phyloP scores from a whole-genome alignment of 2,329 filamentous ascomycete genomes.

The Coniochaeta ligniaria region DNA sequence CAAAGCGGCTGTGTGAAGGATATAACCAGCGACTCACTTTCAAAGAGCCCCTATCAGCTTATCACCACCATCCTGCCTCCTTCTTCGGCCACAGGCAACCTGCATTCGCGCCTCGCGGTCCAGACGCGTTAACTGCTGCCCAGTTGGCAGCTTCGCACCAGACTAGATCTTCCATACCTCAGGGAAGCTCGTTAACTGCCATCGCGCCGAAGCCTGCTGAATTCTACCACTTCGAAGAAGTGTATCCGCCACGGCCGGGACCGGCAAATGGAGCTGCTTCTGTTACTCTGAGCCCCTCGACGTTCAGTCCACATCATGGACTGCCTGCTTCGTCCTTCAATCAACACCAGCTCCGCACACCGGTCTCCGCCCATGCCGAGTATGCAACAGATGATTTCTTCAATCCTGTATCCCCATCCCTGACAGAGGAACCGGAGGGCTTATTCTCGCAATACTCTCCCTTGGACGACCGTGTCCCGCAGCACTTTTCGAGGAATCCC shows the following conservation, averaged over 20 bases:
- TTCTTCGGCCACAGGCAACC: conserved; percentile 31
- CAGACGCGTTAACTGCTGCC: conserved; percentile 35
- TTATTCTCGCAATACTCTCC: neutral
- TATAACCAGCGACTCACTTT: conserved; percentile 78
- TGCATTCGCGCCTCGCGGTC: conserved; percentile 35
- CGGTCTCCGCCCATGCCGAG: neutral
- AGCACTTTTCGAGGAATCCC: neutral
- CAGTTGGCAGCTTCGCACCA: conserved; percentile 33
- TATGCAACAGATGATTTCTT: neutral
- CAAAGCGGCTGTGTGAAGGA: conserved; percentile 75
- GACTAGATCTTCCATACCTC: conserved; percentile 26
- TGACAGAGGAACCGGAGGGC: neutral
- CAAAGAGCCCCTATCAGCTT: conserved; percentile 62
- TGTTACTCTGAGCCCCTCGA: conserved; percentile 12
- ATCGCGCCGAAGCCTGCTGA: conserved; percentile 46
- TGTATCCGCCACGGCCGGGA: conserved; percentile 20
- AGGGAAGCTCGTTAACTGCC: conserved; percentile 26
- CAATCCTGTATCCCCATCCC: neutral
- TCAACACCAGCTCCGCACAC: neutral
- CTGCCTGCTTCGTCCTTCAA: neutral
- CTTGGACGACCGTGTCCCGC: neutral
- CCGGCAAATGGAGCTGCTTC: conserved; percentile 15
- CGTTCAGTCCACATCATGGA: conserved; percentile 2
- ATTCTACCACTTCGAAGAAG: conserved; percentile 21
- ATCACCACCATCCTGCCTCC: conserved; percentile 39